Conservation (phyloP, 208 protist species). For the Borovskyia barvae region DNA sequence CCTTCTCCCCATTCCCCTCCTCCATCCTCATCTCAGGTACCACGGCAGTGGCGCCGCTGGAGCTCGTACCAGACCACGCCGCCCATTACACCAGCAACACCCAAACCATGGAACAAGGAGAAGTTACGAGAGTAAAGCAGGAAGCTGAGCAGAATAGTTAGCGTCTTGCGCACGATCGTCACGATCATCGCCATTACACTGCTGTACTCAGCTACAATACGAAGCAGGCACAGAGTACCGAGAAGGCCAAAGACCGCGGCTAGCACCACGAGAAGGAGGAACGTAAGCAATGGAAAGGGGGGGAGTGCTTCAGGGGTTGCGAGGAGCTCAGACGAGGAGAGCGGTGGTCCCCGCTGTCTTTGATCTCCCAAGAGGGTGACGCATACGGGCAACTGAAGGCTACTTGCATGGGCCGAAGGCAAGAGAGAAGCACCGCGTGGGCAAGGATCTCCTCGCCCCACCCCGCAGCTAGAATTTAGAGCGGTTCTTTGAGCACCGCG, state of each 20-base stretch:
- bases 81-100: conserved; percentile 29
- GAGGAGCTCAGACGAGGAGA: too few species aligned
- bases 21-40: too few species aligned
- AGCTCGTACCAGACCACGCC: conserved; percentile 41
- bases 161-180: conserved; percentile 57
- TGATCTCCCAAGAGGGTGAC: neutral
- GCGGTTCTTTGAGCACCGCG: neutral
- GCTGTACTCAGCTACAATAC: conserved; percentile 45
- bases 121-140: conserved; percentile 47
- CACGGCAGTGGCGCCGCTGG: conserved; percentile 14
- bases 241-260: conserved; percentile 27
- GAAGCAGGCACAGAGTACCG: conserved; percentile 45
- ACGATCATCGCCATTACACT: conserved; percentile 53
- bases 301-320: neutral
- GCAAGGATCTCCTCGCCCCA: neutral
- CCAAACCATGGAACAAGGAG: conserved; percentile 26
- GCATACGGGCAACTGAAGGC: too few species aligned
- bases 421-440: neutral
- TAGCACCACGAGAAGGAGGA: conserved; percentile 22
- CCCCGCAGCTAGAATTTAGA: neutral
- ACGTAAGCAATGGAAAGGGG: neutral
- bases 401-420: neutral
- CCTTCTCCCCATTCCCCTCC: too few species aligned
- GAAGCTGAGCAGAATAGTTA: conserved; percentile 55
- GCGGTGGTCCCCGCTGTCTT: too few species aligned